These are phyloP conservation scores for Colletotrichum sp. DNA, from an alignment of 2,329 filamentous ascomycete genomes.

Conservation along the genomic window DNA sequence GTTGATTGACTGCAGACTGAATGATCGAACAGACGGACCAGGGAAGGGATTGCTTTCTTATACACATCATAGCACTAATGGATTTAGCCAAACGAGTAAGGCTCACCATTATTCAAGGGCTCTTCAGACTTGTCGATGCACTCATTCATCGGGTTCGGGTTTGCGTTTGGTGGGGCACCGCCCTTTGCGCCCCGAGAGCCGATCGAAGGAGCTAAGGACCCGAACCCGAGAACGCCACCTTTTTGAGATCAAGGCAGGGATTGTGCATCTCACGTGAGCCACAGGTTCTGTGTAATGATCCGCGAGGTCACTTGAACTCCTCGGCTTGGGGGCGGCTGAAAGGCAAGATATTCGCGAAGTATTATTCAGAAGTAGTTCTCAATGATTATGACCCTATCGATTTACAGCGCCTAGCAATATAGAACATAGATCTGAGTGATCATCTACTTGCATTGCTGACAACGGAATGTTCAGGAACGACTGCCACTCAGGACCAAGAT, in stretches of 20 bases:
- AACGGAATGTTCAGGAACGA: neutral
- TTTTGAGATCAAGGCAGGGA: neutral
- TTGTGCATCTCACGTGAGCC: neutral
- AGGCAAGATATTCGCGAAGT: too few species aligned
- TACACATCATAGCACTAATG: neutral
- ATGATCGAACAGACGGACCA: neutral
- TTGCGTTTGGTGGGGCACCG: neutral
- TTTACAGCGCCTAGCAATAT: neutral
- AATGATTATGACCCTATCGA: neutral
- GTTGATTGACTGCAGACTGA: neutral
- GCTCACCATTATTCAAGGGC: neutral
- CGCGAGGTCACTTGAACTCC: neutral
- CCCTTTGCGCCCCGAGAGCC: neutral
- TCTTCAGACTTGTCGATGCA: neutral
- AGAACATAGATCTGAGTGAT: neutral
- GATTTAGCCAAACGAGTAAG: neutral
- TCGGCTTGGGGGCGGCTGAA: neutral
- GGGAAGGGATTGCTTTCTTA: fast-evolving
- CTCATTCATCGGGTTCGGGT: neutral
- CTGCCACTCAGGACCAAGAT: neutral
- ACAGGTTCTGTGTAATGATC: neutral
- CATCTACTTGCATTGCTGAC: neutral
- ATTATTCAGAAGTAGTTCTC: too few species aligned
- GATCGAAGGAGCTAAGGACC: neutral
- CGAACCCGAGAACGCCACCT: neutral